Conservation (phyloP, 257 asterid species). For the Apocynum venetum region DNA sequence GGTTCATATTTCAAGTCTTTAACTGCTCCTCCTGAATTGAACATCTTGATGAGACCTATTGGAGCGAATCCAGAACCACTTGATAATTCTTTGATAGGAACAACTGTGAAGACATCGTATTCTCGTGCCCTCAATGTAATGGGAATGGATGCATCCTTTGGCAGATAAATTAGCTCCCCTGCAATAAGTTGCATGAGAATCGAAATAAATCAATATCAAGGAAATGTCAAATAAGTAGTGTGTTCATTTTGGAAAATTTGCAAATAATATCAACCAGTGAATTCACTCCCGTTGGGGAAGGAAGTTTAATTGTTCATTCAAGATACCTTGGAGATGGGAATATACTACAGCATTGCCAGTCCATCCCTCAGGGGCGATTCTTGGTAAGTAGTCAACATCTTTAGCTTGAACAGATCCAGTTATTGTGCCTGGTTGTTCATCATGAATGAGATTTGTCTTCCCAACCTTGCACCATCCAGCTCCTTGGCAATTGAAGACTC, state of each 20-base stretch:
- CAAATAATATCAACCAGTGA: neutral
- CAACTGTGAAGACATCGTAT: constrained; percentile 70
- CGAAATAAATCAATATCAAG: neutral
- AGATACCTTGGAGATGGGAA: constrained; percentile 61
- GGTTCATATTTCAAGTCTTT: constrained; percentile 44
- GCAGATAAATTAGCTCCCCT: constrained; percentile 72
- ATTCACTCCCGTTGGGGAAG: too few relatives aligned
- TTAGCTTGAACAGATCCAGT: constrained; percentile 59
- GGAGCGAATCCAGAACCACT: constrained; percentile 53
- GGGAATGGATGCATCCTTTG: constrained; percentile 52
- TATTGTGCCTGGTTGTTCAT: constrained; percentile 57
- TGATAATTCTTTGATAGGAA: constrained; percentile 51
- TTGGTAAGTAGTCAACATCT: constrained; percentile 70
- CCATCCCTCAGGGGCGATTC: constrained; percentile 58
- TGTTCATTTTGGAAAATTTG: neutral
- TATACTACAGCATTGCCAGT: constrained; percentile 56
- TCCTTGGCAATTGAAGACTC: constrained; percentile 80
- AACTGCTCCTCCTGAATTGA: constrained; percentile 88
- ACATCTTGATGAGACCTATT: constrained; percentile 71
- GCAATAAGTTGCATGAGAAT: constrained; percentile 9
- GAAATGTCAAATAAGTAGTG: neutral
- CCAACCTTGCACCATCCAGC: constrained; percentile 74
- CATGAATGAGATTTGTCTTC: constrained; percentile 74
- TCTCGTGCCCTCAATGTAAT: constrained; percentile 60
- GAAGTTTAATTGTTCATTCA: neutral